Evolutionary conservation across 306 rosid species (phyloP).

Genomic region (Echinosophora koreensis): DNA sequence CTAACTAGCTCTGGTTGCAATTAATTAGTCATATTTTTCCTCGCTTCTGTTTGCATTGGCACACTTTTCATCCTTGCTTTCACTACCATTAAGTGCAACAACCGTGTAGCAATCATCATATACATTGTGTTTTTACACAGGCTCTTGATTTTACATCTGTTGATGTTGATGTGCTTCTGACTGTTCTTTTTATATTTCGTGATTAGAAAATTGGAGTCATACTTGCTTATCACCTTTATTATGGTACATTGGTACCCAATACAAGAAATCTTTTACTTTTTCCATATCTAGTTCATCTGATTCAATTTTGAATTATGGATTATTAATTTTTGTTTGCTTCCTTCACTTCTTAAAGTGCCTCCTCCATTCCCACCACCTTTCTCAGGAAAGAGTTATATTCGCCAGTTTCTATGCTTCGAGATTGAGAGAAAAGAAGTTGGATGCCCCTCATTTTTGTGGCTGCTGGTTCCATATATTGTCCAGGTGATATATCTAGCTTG

Average conservation of each 20-base stretch:
- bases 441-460: conserved; percentile 86
- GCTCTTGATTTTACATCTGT: conserved; percentile 27
- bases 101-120: not conserved
- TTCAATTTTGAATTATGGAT: conserved; percentile 4
- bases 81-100: not conserved
- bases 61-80: conserved; percentile 4
- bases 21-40: conserved; percentile 1
- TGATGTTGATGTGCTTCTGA: conserved; percentile 28
- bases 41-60: conserved; percentile 5
- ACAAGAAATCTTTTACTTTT: conserved; percentile 10
- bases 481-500: conserved; percentile 71
- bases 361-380: conserved; percentile 91
- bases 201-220: conserved; percentile 41
- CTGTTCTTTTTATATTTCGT: conserved; percentile 34
- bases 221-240: conserved; percentile 32
- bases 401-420: conserved; percentile 62
- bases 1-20: not conserved
- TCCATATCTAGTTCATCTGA: conserved; percentile 29
- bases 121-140: conserved; percentile 28
- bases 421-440: conserved; percentile 79
- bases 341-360: conserved; percentile 87
- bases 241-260: not conserved
- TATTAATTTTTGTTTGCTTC: conserved; percentile 54
- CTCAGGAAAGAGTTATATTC: conserved; percentile 83
- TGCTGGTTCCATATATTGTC: conserved; percentile 52